phyloP scores from a whole-genome alignment of 495 filamentous ascomycete genomes.

The Gamarada debralockiae region DNA sequence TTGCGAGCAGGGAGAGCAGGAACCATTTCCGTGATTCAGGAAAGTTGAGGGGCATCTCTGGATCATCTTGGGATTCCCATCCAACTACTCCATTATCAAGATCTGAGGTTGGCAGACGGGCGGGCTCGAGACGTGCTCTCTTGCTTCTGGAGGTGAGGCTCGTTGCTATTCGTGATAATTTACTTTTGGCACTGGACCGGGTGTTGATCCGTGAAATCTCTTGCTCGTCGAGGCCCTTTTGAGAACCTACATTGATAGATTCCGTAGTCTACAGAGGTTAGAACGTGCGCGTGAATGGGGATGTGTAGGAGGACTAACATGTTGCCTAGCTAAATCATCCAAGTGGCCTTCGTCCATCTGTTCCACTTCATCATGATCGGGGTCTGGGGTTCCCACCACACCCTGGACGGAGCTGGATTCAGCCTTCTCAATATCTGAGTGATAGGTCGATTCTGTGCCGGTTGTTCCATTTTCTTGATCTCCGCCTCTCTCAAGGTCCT shows the following conservation, averaged over 20 bases:
- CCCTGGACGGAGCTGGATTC: neutral
- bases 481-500: slow-evolving; percentile 7
- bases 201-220: slow-evolving; percentile 7
- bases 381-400: slow-evolving; percentile 14
- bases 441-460: slow-evolving; percentile 8
- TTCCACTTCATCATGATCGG: slow-evolving; percentile 20
- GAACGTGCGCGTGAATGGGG: neutral
- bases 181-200: slow-evolving; percentile 10
- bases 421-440: slow-evolving; percentile 1
- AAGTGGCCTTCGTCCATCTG: slow-evolving; percentile 20
- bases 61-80: slow-evolving; percentile 63
- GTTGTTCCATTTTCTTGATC: slow-evolving; percentile 3
- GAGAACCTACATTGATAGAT: slow-evolving; percentile 9
- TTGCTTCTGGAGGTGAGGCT: slow-evolving; percentile 17
- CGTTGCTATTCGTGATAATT: slow-evolving; percentile 19
- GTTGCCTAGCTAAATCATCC: slow-evolving; percentile 15
- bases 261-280: slow-evolving; percentile 3
- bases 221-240: neutral
- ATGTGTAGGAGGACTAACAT: slow-evolving; percentile 5
- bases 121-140: slow-evolving; percentile 20
- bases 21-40: slow-evolving; percentile 59
- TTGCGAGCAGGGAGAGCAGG: slow-evolving; percentile 56
- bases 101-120: slow-evolving; percentile 36
- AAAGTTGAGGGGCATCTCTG: slow-evolving; percentile 71
- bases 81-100: slow-evolving; percentile 46